Conservation (phyloP, 1,284 basidiomycete genomes). For the Ceratobasidium sp. region DNA sequence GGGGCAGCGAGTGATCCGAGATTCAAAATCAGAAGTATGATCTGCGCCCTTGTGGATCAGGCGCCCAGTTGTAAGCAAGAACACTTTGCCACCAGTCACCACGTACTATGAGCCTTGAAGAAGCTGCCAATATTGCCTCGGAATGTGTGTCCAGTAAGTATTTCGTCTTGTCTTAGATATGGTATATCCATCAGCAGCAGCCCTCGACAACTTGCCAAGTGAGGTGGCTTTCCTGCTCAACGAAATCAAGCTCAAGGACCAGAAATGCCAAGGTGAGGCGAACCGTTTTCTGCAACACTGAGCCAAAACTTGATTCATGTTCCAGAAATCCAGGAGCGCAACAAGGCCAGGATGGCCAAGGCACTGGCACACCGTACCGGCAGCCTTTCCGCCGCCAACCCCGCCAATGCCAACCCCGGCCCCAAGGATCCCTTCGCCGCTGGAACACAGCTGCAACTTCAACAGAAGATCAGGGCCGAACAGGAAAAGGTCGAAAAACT, state of each 20-base stretch:
- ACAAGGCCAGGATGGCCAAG: conserved; percentile 64
- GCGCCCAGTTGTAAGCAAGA: conserved; percentile 1
- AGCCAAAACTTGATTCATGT: conserved; percentile 49
- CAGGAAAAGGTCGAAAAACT: conserved; percentile 67
- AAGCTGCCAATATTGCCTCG: conserved; percentile 73
- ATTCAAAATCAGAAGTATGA: conserved; percentile 12
- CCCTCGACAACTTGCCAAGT: conserved; percentile 77
- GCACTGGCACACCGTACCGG: conserved; percentile 51
- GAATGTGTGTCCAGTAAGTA: conserved; percentile 76
- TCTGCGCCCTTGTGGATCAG: neutral
- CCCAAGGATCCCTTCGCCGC: conserved; percentile 51
- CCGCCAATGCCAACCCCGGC: conserved; percentile 52
- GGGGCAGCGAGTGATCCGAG: neutral
- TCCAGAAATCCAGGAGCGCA: conserved; percentile 66
- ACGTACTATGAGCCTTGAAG: conserved; percentile 60
- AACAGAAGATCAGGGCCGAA: conserved; percentile 62
- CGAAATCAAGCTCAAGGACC: conserved; percentile 68
- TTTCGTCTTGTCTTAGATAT: conserved; percentile 19
- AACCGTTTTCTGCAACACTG: conserved; percentile 14
- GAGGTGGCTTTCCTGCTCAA: conserved; percentile 77
- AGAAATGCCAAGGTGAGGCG: conserved; percentile 44
- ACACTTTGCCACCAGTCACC: conserved; percentile 26
- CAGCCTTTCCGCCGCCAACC: conserved; percentile 42
- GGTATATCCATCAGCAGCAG: conserved; percentile 55
- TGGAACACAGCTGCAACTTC: conserved; percentile 57